Evolutionary conservation across 805 yeast genomes (phyloP).

Genomic region (Blastobotrys americana): DNA sequence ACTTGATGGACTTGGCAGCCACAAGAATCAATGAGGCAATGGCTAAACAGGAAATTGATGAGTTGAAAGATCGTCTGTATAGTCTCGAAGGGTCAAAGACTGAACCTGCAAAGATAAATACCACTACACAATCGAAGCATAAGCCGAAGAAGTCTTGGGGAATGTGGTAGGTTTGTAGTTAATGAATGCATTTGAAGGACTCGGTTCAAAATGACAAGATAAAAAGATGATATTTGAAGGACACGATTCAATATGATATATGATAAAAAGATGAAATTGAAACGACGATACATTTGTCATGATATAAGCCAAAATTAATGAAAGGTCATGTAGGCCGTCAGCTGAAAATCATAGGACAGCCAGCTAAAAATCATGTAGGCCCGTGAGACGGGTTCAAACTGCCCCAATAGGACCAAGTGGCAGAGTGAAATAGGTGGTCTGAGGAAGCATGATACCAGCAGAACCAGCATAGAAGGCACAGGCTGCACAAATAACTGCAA

Average conservation of each 20-base stretch:
- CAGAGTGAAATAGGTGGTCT: background rate
- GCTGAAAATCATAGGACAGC: too few species aligned
- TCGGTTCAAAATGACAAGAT: too few species aligned
- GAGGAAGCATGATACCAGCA: slow-evolving; percentile 2
- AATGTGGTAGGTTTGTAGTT: background rate
- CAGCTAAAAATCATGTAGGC: too few species aligned
- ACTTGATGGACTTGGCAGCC: slow-evolving; percentile 25
- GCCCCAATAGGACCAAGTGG: background rate
- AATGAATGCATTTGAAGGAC: too few species aligned
- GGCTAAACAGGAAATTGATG: slow-evolving; percentile 27
- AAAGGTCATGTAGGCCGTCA: too few species aligned
- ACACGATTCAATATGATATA: too few species aligned
- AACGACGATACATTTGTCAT: too few species aligned
- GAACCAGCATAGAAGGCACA: slow-evolving; percentile 9
- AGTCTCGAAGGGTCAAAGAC: background rate
- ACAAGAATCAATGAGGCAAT: slow-evolving; percentile 26
- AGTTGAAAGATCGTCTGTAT: slow-evolving; percentile 17
- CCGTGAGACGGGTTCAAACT: too few species aligned
- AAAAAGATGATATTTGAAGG: too few species aligned
- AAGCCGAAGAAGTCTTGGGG: slow-evolving; percentile 2
- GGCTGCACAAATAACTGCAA: slow-evolving; percentile 6
- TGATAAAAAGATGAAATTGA: too few species aligned
- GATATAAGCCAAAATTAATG: too few species aligned
- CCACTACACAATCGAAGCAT: background rate
- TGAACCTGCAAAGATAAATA: background rate